Base-by-base conservation (phyloP, 1,284 basidiomycete genomes). In the Ganoderma boninense region DNA sequence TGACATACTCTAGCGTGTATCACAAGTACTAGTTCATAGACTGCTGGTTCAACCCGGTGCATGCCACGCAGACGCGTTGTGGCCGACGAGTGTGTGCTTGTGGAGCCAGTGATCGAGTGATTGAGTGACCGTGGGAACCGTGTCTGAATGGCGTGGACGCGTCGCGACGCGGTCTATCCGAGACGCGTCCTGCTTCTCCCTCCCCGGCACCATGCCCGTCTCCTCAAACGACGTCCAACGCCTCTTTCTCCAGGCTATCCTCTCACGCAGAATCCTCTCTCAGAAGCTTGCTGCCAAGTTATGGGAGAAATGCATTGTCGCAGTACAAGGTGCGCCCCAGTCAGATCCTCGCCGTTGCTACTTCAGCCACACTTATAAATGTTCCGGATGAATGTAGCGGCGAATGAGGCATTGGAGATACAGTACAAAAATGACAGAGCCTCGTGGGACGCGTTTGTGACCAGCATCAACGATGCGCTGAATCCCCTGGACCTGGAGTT, bases 401-500 rank as follows among this genome's bases (percentile, higher is more conserved):
- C 85, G 16, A 83, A 90, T 69, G 82, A 86, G 11, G 78, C 82
- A 23, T 77, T 92, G 35, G 83, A 84, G 18, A 81, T 93, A 60
- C 77, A 75, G 7, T 82, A 86, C 65, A 75, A 80, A 2, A 81
- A 85, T 52, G 80, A 79, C 44, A 81, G 83, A 65, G 83, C 84
- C 14, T 84, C 86, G 40, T 93, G 92, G 88, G 84, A 89, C 49
- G 79, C 72, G 13, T 93, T 94, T 73, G 82, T 94, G 5, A 78
- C 81, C 8, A 81, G 83, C 54, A 81, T 95, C 60, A 94, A 93
- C 75, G 78, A 80, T 1, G 82, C 87, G 1, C 81, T 96, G 46
- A 87, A 94, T 69, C 84, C 85, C 32, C 82, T 95, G 26, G 89
- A 94, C 73, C 86, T 96, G 26, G 91, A 93, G 71, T 88, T 96